Evolutionary conservation across 2,329 filamentous ascomycete species (phyloP), one percentile per base, ranked within the genome.

Genomic region (Elsinoe fawcettii): DNA sequence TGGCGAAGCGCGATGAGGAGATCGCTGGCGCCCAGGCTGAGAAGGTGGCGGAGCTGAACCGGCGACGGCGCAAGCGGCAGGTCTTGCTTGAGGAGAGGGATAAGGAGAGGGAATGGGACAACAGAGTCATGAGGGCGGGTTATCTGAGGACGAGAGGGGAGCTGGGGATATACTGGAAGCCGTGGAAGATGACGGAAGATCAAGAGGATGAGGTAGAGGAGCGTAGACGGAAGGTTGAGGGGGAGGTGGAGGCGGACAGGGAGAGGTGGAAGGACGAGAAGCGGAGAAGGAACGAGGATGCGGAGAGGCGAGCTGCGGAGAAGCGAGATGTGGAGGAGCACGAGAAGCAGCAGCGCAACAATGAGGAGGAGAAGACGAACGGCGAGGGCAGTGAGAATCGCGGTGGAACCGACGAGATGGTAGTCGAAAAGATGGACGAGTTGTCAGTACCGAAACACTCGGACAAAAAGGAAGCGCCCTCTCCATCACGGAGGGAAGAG

Each of bases 21-120:
- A 53, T 53, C 3, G 49, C 49, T 9, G 32, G 30, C 18, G 14
- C 39, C 2, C 49, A 53, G n/a, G 49, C 49, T 5, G 34, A 53
- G 51, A 49, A 58, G 25, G 27, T 58, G 32, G 43, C n/a, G 20
- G 39, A 23, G 39, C 34, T 36, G 57, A 44, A 27, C 8, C 22
- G 23, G 37, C 36, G 39, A 22, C 22, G 53, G 22, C 22, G 53
- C 70, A 75, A 82, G 64, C 82, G 82, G 69, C 79, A 80, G 58
- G 83, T 85, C 72, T 84, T 81, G 65, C 73, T 83, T 54, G 82
- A 85, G 43, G 80, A 82, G 65, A 49, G 54, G 43, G 43, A 56
- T 22, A 49, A 23, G 27, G 30, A 46, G 54, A 47, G 54, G 25
- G 54, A 37, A 39, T 43, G 41, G 54, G 54, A 47, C n/a, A 23